A percentile compares a stretch with the other conserved stretches of the same genome.
These are phyloP conservation scores for Evernia prunastri DNA, from an alignment of 495 filamentous ascomycete species.

Conservation along the genomic window DNA sequence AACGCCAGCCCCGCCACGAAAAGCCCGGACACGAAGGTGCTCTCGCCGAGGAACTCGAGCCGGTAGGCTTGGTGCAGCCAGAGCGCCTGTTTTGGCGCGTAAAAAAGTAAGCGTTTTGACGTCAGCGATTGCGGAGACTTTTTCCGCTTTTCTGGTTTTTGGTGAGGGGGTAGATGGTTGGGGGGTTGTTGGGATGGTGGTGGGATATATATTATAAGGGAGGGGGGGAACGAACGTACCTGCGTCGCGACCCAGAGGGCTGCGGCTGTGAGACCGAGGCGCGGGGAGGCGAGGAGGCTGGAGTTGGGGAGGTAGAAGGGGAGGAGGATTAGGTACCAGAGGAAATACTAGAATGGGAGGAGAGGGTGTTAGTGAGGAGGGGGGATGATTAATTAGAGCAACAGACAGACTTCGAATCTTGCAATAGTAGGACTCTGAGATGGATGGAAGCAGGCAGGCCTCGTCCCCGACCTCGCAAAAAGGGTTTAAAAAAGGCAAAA, in stretches of 20 bases:
- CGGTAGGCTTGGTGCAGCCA: conserved; percentile 88
- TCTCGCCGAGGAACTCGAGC: conserved; percentile 82
- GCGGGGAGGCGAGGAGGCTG: conserved; percentile 53
- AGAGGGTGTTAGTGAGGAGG: neutral
- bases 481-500: neutral
- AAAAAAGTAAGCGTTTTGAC: too few species aligned
- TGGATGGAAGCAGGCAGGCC: neutral
- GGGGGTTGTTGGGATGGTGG: neutral
- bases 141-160: too few species aligned
- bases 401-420: too few species aligned
- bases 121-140: too few species aligned
- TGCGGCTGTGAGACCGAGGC: conserved; percentile 56
- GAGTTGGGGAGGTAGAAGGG: conserved; percentile 84
- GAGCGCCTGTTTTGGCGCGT: conserved; percentile 52
- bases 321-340: conserved; percentile 93
- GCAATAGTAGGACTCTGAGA: too few species aligned
- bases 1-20: conserved; percentile 70
- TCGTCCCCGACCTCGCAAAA: conserved; percentile 2
- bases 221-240: conserved; percentile 39
- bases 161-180: too few species aligned
- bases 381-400: neutral
- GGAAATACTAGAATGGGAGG: conserved; percentile 64
- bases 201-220: too few species aligned
- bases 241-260: conserved; percentile 65
- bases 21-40: conserved; percentile 77